These are phyloP conservation scores for Prunus persica DNA, from an alignment of 306 rosid species.

Conservation along the genomic window Prunus_persica_NCBIv2 NC_034009.1:42019501-42020000, in stretches of 20 bases:
- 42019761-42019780: slow-evolving; percentile 85
- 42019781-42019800: slow-evolving; percentile 50
- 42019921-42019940: slow-evolving; percentile 43
- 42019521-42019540: slow-evolving; percentile 38
- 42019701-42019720: neutral
- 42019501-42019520: slow-evolving; percentile 49
- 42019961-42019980: slow-evolving; percentile 67
- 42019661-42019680: slow-evolving; percentile 14
- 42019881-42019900: neutral
- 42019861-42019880: slow-evolving; percentile 42
- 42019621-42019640: slow-evolving; percentile 5
- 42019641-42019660: slow-evolving; percentile 7
- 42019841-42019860: slow-evolving; percentile 69
- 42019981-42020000: slow-evolving; percentile 65
- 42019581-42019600: neutral
- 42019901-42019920: slow-evolving; percentile 11
- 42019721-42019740: slow-evolving; percentile 3
- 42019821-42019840: slow-evolving; percentile 64
- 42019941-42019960: slow-evolving; percentile 77
- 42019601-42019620: slow-evolving; percentile 6
- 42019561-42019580: slow-evolving; percentile 70
- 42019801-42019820: slow-evolving; percentile 40
- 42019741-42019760: slow-evolving; percentile 50
- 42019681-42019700: neutral
- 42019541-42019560: slow-evolving; percentile 79